A percentile compares a stretch with the other conserved stretches of the same genome.
Conservation (phyloP, 768 basidiomycete species). For the Lentinus brumalis region DNA sequence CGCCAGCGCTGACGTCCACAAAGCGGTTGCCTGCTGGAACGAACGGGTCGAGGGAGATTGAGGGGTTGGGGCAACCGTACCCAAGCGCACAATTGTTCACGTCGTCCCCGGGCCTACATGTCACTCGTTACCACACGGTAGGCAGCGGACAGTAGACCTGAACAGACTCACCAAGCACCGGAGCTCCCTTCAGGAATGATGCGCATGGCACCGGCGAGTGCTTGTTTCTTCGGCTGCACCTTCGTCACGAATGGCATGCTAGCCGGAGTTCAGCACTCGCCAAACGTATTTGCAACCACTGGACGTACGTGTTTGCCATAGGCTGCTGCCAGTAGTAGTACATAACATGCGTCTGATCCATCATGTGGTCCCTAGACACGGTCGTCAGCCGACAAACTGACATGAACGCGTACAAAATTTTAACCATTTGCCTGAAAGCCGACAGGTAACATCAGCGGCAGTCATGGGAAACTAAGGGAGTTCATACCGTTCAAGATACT, state of each 20-base stretch:
- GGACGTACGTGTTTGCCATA: constrained; percentile 56
- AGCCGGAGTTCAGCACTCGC: not conserved
- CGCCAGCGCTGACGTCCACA: constrained; percentile 64
- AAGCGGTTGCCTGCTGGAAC: constrained; percentile 53
- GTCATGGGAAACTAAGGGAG: not conserved
- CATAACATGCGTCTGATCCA: constrained; percentile 71
- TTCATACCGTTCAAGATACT: constrained; percentile 51
- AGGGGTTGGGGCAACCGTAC: constrained; percentile 52
- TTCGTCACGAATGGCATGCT: constrained; percentile 57
- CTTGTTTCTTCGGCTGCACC: constrained; percentile 57
- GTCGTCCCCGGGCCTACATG: constrained; percentile 66
- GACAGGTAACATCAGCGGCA: not conserved
- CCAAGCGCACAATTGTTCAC: constrained; percentile 51
- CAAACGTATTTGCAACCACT: not conserved
- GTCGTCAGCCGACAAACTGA: not conserved
- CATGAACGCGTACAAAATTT: not conserved
- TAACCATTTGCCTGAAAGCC: constrained; percentile 55
- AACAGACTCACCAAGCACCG: constrained; percentile 55
- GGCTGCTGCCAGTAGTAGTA: constrained; percentile 78
- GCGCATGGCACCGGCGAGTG: constrained; percentile 63
- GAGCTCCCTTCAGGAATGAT: constrained; percentile 60
- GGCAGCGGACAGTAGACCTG: not conserved
- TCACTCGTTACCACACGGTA: not conserved
- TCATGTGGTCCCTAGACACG: constrained; percentile 44
- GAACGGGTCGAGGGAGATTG: constrained; percentile 58